Percentiles rank a stretch among this genome's conserved stretches.
Evolutionary conservation across 257 asterid genomes (phyloP).

Genomic region (Petunia secreta): DNA sequence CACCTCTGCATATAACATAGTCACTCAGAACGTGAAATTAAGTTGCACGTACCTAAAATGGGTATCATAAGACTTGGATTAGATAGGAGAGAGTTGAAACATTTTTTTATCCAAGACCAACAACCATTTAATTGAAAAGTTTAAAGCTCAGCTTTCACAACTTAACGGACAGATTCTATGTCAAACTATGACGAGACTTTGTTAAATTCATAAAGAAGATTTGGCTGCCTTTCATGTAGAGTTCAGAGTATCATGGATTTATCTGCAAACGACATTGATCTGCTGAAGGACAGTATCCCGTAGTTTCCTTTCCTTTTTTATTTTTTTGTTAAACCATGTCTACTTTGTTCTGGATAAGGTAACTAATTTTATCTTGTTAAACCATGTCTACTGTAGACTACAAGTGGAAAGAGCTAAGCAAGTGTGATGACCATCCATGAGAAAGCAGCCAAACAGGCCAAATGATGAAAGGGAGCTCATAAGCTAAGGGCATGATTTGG

Average conservation of each 20-base stretch:
- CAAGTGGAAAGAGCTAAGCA: not conserved
- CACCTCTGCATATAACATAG: too few species aligned
- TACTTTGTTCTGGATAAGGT: too few species aligned
- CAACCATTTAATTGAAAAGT: not conserved
- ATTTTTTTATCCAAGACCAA: not conserved
- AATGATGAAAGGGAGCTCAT: not conserved
- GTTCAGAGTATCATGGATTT: not conserved
- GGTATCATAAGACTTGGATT: not conserved
- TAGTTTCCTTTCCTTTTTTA: too few species aligned
- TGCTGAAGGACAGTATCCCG: too few species aligned
- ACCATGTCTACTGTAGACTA: not conserved
- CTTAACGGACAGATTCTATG: not conserved
- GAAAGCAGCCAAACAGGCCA: not conserved
- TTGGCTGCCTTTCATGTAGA: conserved; percentile 6
- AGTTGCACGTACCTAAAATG: conserved; percentile 15
- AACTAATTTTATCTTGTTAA: too few species aligned
- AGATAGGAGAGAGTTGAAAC: not conserved
- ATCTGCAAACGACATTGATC: not conserved
- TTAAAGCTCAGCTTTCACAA: not conserved
- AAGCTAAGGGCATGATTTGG: too few species aligned
- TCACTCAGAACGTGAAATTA: not conserved
- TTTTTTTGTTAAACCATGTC: too few species aligned
- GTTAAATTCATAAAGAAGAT: not conserved
- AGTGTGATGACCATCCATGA: not conserved
- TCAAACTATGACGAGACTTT: not conserved